Percentiles rank a stretch among this genome's conserved stretches.
These are phyloP conservation scores for Trichoderma asperelloides DNA, from an alignment of 495 filamentous ascomycete species.

Conservation along the genomic window DNA sequence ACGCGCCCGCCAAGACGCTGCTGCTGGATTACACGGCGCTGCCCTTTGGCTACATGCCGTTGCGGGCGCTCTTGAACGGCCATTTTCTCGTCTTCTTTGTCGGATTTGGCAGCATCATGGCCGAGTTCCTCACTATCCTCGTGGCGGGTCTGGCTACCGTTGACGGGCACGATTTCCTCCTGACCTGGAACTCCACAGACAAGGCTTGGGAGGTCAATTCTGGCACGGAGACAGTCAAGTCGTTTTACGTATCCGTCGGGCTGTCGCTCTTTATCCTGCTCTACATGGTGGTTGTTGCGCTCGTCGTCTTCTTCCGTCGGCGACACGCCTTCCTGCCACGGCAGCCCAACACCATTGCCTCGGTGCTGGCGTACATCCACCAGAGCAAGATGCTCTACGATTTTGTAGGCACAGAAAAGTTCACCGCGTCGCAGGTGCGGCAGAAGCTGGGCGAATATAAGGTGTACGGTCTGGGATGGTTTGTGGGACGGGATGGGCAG, in stretches of 20 bases:
- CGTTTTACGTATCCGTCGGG: slow-evolving; percentile 50
- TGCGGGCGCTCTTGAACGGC: slow-evolving; percentile 50
- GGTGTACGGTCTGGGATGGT: slow-evolving; percentile 67
- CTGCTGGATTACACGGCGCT: slow-evolving; percentile 64
- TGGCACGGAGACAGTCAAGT: slow-evolving; percentile 51
- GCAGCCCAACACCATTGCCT: slow-evolving; percentile 64
- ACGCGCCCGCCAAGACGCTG: slow-evolving; percentile 53
- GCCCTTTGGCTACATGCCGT: slow-evolving; percentile 54
- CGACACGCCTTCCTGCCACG: slow-evolving; percentile 58
- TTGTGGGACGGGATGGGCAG: slow-evolving; percentile 54
- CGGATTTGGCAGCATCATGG: slow-evolving; percentile 51
- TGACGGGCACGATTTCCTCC: slow-evolving; percentile 45
- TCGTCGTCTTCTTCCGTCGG: slow-evolving; percentile 44
- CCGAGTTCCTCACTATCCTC: slow-evolving; percentile 60
- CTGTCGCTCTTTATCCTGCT: slow-evolving; percentile 51
- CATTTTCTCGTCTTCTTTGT: slow-evolving; percentile 56
- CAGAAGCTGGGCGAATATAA: slow-evolving; percentile 44
- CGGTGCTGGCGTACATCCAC: slow-evolving; percentile 63
- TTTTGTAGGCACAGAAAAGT: slow-evolving; percentile 57
- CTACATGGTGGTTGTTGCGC: slow-evolving; percentile 44
- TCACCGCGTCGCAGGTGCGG: slow-evolving; percentile 48
- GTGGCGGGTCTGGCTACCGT: slow-evolving; percentile 52
- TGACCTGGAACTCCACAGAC: slow-evolving; percentile 3
- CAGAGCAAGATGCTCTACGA: slow-evolving; percentile 64
- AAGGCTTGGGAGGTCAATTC: slow-evolving; percentile 25